Percentiles rank a stretch among this genome's conserved stretches.
phyloP scores from a whole-genome alignment of 2,329 filamentous ascomycete genomes.

The Escovopsis sp. region DNA sequence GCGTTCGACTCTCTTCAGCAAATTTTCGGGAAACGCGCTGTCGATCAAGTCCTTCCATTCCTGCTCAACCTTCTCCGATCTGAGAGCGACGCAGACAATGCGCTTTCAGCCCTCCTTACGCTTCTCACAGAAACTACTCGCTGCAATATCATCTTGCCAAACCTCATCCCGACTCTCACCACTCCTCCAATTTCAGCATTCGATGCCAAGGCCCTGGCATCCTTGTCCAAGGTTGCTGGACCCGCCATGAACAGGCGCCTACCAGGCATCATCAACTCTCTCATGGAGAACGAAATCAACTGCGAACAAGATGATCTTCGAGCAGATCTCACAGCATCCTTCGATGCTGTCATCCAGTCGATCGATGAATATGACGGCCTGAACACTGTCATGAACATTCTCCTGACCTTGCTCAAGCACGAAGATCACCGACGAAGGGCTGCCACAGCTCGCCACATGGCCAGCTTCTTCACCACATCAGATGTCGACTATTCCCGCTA shows the following conservation, averaged over 20 bases:
- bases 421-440: conserved; percentile 79
- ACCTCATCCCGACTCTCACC: conserved; percentile 85
- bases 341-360: conserved; percentile 79
- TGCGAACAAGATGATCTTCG: conserved; percentile 60
- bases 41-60: conserved; percentile 89
- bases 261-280: conserved; percentile 77
- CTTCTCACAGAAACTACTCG: conserved; percentile 85
- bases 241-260: conserved; percentile 81
- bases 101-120: conserved; percentile 80
- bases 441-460: conserved; percentile 62
- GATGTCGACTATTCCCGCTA: conserved; percentile 88
- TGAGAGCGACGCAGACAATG: conserved; percentile 79
- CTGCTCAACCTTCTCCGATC: conserved; percentile 79
- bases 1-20: conserved; percentile 93
- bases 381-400: conserved; percentile 88
- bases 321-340: conserved; percentile 60
- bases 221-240: conserved; percentile 80
- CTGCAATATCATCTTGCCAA: conserved; percentile 92
- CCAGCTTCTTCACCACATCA: conserved; percentile 69
- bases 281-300: conserved; percentile 83
- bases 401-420: conserved; percentile 77
- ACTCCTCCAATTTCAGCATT: conserved; percentile 83
- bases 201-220: conserved; percentile 88
- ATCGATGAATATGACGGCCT: conserved; percentile 94
- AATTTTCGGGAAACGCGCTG: conserved; percentile 81